Evolutionary conservation across 2,329 filamentous ascomycete species (phyloP), one percentile per base, ranked within the genome.

Genomic region (Fusarium chaquense): DNA sequence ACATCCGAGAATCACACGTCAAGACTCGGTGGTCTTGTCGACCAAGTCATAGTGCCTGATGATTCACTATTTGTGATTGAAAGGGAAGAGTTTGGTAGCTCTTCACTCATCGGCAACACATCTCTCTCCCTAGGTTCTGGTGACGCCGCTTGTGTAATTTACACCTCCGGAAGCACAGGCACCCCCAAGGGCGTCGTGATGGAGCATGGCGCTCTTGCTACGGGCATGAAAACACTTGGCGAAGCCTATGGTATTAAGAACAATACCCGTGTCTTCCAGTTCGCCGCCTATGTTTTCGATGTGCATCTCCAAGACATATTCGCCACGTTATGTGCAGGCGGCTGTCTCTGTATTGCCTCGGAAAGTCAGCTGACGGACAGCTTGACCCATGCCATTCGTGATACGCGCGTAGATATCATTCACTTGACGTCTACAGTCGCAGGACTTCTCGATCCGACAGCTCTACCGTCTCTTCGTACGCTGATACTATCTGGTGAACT

Each of bases 401-500:
- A 52, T 52, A 36, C 50, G 50, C 28, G 36, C 26, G 50, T 52
- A 33, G 50, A 52, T 52, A n/a, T 52, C 50, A 52, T 41, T 52
- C 50, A 52, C 26, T 20, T 52, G 36, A 52, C 50, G 50, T 52
- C 50, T 41, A 52, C 50, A 52, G 50, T 52, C 50, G 50, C 50
- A n/a, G 50, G 50, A 41, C 50, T 52, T 43, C 50, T 52, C 12
- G 50, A 52, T 26, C 36, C 50, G 24, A 33, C 36, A 43, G 50
- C 50, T 52, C 50, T 52, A 52, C 26, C 50, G 50, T 52, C 26
- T 43, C 50, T 52, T 52, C 36, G 50, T 33, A 52, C 50, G 36
- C 50, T 52, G 26, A 41, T 52, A 41, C 50, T 52, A 52, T 52
- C 50, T 52, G 50, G 50, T 52, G 50, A 52, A 52, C 50, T 52